These are phyloP conservation scores for Tricholoma sp. DNA, from an alignment of 768 basidiomycete genomes.

Conservation along the genomic window DNA sequence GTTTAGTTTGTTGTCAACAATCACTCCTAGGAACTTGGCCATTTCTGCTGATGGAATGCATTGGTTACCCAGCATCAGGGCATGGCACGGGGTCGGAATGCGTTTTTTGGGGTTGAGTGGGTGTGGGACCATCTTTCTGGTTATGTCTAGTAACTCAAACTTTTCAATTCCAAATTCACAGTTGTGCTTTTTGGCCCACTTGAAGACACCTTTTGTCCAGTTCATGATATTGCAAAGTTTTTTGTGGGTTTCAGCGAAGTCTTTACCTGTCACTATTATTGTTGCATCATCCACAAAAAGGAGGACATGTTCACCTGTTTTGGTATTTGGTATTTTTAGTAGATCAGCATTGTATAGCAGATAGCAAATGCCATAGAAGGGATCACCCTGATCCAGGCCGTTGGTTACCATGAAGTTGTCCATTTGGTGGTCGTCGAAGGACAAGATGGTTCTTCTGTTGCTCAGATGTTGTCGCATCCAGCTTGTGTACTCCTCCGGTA, in stretches of 20 bases:
- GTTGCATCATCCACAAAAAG: conserved; percentile 2
- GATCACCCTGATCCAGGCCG: conserved; percentile 20
- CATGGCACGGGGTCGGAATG: not conserved
- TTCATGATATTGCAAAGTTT: too few relatives aligned
- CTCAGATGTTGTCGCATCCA: not conserved
- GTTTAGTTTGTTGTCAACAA: conserved; percentile 13
- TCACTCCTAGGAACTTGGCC: conserved; percentile 24
- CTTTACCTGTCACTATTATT: not conserved
- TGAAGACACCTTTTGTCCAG: conserved; percentile 1
- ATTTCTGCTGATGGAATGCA: not conserved
- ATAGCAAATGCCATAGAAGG: conserved; percentile 8
- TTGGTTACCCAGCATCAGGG: not conserved
- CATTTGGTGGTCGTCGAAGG: not conserved
- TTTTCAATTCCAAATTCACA: conserved; percentile 17
- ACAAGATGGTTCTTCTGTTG: not conserved
- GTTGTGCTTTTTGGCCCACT: conserved; percentile 19
- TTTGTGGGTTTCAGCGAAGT: not conserved
- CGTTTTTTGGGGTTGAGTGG: too few relatives aligned
- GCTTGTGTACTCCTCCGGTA: not conserved
- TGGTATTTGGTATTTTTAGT: not conserved
- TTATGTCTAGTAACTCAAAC: too few relatives aligned
- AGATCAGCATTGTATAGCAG: too few relatives aligned
- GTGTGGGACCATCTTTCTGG: too few relatives aligned
- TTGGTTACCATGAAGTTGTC: not conserved
- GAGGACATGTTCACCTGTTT: conserved; percentile 10